Evolutionary conservation across 371 early-diverging fungal species (phyloP).

Genomic region (Coemansia sp.): DNA sequence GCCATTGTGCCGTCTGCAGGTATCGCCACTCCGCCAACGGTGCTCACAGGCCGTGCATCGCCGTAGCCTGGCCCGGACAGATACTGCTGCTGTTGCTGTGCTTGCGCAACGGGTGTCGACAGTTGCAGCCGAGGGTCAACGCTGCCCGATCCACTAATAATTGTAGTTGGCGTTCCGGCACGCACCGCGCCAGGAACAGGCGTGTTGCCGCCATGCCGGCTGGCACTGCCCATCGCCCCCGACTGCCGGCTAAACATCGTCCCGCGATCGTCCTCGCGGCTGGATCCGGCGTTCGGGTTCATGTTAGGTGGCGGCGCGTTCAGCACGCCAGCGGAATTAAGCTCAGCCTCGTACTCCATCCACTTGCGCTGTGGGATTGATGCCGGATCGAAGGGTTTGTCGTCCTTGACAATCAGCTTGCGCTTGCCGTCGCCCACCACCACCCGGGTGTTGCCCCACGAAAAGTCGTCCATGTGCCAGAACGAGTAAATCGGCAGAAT

Average conservation of each 20-base stretch:
- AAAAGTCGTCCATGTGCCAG: slow-evolving; percentile 97
- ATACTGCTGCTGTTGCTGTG: slow-evolving; percentile 77
- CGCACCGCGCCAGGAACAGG: slow-evolving; percentile 83
- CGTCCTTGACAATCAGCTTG: slow-evolving; percentile 58
- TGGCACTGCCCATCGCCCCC: slow-evolving; percentile 12
- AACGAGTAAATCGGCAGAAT: slow-evolving; percentile 80
- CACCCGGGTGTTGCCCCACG: slow-evolving; percentile 96
- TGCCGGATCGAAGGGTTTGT: slow-evolving; percentile 79
- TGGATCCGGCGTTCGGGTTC: slow-evolving; percentile 43
- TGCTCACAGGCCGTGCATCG: slow-evolving; percentile 65
- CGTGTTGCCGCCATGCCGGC: slow-evolving; percentile 43
- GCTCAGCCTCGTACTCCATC: slow-evolving; percentile 80
- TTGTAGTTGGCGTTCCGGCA: slow-evolving; percentile 63
- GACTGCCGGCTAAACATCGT: slow-evolving; percentile 26
- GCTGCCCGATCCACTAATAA: slow-evolving; percentile 56
- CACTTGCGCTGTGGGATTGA: slow-evolving; percentile 83
- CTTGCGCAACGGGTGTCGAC: slow-evolving; percentile 69
- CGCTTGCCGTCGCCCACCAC: slow-evolving; percentile 73
- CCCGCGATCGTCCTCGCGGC: slow-evolving; percentile 33
- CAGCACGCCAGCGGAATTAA: slow-evolving; percentile 43
- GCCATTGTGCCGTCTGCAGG: slow-evolving; percentile 12
- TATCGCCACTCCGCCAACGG: neutral
- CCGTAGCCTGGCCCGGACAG: slow-evolving; percentile 79
- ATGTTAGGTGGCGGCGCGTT: slow-evolving; percentile 52
- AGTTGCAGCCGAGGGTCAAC: slow-evolving; percentile 59